Conservation (phyloP, 805 yeast genomes). For the Yamadazyma akitaensis region DNA sequence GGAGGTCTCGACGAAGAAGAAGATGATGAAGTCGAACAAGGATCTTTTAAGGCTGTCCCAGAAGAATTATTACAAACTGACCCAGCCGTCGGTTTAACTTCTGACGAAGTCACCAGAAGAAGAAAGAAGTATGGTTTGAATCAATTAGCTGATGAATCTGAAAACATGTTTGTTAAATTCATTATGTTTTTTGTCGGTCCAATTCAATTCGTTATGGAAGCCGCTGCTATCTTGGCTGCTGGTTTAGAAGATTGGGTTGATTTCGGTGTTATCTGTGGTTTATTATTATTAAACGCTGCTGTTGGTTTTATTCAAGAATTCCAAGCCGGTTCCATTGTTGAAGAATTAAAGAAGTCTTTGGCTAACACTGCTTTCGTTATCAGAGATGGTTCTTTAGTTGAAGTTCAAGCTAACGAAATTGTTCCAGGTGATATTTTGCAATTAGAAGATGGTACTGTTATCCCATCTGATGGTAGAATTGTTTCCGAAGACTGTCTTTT, state of each 20-base stretch:
- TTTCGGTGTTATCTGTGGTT: constrained; percentile 94
- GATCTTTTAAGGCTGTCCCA: constrained; percentile 66
- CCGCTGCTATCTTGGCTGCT: constrained; percentile 92
- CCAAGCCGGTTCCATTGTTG: constrained; percentile 98
- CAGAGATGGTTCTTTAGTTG: constrained; percentile 75
- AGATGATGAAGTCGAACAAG: constrained; percentile 36
- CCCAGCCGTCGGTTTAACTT: constrained; percentile 70
- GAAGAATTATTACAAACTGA: constrained; percentile 83
- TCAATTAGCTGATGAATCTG: constrained; percentile 88
- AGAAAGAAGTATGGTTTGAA: constrained; percentile 88
- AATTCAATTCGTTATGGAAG: constrained; percentile 96
- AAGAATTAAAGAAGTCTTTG: constrained; percentile 90
- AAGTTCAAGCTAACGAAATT: constrained; percentile 77
- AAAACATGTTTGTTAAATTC: constrained; percentile 75
- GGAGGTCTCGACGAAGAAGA: constrained; percentile 56
- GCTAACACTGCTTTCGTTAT: constrained; percentile 86
- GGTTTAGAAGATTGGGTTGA: constrained; percentile 98
- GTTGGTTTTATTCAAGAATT: constrained; percentile 97
- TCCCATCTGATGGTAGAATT: constrained; percentile 90
- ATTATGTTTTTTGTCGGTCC: constrained; percentile 90
- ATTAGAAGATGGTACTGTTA: constrained; percentile 89
- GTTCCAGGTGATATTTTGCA: constrained; percentile 95
- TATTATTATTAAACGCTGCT: constrained; percentile 78
- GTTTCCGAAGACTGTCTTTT: constrained; percentile 81
- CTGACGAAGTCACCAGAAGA: constrained; percentile 77